Evolutionary conservation across 176 grass and related monocot genomes (phyloP), one percentile per base, ranked within the genome.

Genomic region (Typha latifolia): DNA sequence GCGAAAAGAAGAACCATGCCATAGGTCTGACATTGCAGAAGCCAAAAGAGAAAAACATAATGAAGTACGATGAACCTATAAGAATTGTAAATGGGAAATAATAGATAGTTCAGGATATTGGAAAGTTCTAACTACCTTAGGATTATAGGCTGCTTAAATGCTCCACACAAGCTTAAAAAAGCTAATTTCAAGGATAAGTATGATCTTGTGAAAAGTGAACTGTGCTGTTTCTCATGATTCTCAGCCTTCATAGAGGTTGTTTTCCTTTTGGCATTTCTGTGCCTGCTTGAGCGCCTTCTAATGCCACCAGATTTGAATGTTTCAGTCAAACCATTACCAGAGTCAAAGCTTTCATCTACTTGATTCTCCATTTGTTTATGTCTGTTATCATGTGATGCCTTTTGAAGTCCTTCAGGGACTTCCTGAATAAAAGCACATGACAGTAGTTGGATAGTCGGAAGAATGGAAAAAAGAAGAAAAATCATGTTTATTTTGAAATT

Each of bases 1-100:
- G 84, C 51, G 84, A 84, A 76, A 91, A 79, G 78, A 91, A 91
- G 84, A 91, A 91, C 88, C 88, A 91, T 63, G 81, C 75, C 84
- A 91, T 91, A 61, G 84, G 84, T 61, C 88, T 91, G 75, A 32
- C 76, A 68, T 49, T 32, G 47, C 43, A 51, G 12, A 29, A 67
- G 69, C 56, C 12, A 64, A 70, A 24, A 62, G 75, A 77, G 37
- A 5, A 51, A 70, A n/a, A n/a, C n/a, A 16, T 12, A 19, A n/a
- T 75, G 50, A 52, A 48, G 27, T 63, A 66, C 12, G 31, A 47
- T 64, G 6, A 51, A 51, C 21, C 52, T 48, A 47, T 49, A 62
- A 18, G 67, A 74, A 91, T 43, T 32, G 18, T 63, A 32, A n/a
- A 75, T 21, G 48, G 51, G 22, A 23, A 78, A 61, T 12, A 65